Evolutionary conservation across 495 filamentous ascomycete genomes (phyloP).

Genomic region (Aspergillus kassunensis): DNA sequence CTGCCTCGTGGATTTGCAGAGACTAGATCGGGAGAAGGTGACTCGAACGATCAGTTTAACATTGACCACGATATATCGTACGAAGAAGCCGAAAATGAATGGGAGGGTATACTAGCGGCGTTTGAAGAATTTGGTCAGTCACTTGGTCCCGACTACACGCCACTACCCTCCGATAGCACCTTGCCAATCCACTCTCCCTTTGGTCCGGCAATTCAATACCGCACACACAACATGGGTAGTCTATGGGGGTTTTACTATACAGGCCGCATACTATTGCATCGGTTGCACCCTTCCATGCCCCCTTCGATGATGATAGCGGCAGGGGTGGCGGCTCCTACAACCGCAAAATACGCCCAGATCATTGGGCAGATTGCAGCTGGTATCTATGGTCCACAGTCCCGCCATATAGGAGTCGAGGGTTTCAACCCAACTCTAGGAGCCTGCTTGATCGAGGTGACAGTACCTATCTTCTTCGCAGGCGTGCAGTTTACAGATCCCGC

Average conservation of each 20-base stretch:
- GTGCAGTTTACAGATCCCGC: slow-evolving; percentile 69
- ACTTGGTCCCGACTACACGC: slow-evolving; percentile 73
- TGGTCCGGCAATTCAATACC: slow-evolving; percentile 75
- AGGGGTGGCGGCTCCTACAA: slow-evolving; percentile 64
- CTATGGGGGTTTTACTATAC: slow-evolving; percentile 84
- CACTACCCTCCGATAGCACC: slow-evolving; percentile 68
- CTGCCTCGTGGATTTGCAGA: slow-evolving; percentile 41
- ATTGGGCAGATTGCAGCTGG: slow-evolving; percentile 81
- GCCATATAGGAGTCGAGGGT: slow-evolving; percentile 47
- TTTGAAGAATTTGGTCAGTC: slow-evolving; percentile 60
- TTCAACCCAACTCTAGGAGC: slow-evolving; percentile 80
- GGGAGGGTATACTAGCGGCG: slow-evolving; percentile 68
- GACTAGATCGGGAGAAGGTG: slow-evolving; percentile 14
- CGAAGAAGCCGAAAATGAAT: slow-evolving; percentile 69
- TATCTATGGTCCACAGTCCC: slow-evolving; percentile 60
- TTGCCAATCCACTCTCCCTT: slow-evolving; percentile 68
- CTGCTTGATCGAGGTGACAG: slow-evolving; percentile 71
- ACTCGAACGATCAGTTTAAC: slow-evolving; percentile 34
- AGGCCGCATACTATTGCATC: slow-evolving; percentile 69
- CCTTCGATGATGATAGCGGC: slow-evolving; percentile 85
- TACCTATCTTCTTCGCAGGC: slow-evolving; percentile 80
- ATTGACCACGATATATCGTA: slow-evolving; percentile 58
- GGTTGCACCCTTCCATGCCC: slow-evolving; percentile 84
- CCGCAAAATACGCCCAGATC: slow-evolving; percentile 62
- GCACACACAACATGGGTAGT: slow-evolving; percentile 78